phyloP scores from a whole-genome alignment of 495 filamentous ascomycete species.

The Aspergillus avenaceus region DNA sequence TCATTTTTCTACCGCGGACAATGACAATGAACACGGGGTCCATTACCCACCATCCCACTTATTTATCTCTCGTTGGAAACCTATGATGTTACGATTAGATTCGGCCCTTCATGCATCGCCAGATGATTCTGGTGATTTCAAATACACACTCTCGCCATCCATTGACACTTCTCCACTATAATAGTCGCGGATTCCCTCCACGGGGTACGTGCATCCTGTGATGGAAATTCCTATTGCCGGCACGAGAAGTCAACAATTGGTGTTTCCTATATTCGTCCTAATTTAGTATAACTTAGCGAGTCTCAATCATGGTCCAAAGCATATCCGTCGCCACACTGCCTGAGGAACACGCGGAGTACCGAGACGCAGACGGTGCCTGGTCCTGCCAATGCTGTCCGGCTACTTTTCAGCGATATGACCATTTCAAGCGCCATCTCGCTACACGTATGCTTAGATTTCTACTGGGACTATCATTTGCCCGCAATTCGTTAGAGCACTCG shows the following conservation, averaged over 20 bases:
- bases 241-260: background rate
- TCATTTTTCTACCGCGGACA: background rate
- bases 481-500: too few species aligned
- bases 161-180: background rate
- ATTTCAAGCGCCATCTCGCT: conserved; percentile 26
- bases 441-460: too few species aligned
- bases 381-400: conserved; percentile 28
- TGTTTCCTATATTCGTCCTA: background rate
- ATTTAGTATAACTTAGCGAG: too few species aligned
- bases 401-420: conserved; percentile 27
- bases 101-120: too few species aligned
- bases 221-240: too few species aligned
- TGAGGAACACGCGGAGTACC: background rate
- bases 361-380: conserved; percentile 11
- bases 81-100: too few species aligned
- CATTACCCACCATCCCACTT: too few species aligned
- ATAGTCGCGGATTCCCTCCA: background rate
- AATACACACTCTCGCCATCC: too few species aligned
- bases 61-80: too few species aligned
- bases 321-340: background rate
- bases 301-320: background rate
- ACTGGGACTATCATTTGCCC: too few species aligned
- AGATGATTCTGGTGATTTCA: too few species aligned
- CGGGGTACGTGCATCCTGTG: background rate
- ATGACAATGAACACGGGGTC: too few species aligned